Evolutionary conservation across 1,284 basidiomycete genomes (phyloP).

Genomic region (Marasmius sp.): DNA sequence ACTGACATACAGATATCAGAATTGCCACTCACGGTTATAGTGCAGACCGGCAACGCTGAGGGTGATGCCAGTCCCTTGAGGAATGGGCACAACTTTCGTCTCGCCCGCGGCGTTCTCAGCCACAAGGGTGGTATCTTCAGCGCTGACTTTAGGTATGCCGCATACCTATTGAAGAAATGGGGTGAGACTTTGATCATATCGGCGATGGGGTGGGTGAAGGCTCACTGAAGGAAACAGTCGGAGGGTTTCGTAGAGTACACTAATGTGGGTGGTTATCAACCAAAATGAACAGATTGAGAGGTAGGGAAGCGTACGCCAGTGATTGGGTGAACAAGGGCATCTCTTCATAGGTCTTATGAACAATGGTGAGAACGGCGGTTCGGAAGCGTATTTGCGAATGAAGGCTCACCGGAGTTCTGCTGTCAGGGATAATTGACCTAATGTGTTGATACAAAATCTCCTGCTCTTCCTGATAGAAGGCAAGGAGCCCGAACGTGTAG

Average conservation of each 20-base stretch:
- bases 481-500: slow-evolving; percentile 12
- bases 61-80: slow-evolving; percentile 39
- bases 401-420: slow-evolving; percentile 40
- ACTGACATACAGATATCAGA: neutral
- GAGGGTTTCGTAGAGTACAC: slow-evolving; percentile 60
- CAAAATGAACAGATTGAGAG: neutral
- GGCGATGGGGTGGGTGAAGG: neutral
- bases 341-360: slow-evolving; percentile 49
- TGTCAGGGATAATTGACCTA: slow-evolving; percentile 37
- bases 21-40: slow-evolving; percentile 36
- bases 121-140: slow-evolving; percentile 44
- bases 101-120: slow-evolving; percentile 36
- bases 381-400: neutral
- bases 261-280: slow-evolving; percentile 17
- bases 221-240: slow-evolving; percentile 59
- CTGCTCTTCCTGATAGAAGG: slow-evolving; percentile 46
- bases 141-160: slow-evolving; percentile 48
- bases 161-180: slow-evolving; percentile 30
- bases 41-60: slow-evolving; percentile 48
- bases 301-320: slow-evolving; percentile 36
- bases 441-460: slow-evolving; percentile 47
- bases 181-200: neutral
- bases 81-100: slow-evolving; percentile 39
- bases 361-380: neutral
- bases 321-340: slow-evolving; percentile 45